phyloP scores from a whole-genome alignment of 192 early-diverging fungal species.

The Geranomyces variabilis region DNA sequence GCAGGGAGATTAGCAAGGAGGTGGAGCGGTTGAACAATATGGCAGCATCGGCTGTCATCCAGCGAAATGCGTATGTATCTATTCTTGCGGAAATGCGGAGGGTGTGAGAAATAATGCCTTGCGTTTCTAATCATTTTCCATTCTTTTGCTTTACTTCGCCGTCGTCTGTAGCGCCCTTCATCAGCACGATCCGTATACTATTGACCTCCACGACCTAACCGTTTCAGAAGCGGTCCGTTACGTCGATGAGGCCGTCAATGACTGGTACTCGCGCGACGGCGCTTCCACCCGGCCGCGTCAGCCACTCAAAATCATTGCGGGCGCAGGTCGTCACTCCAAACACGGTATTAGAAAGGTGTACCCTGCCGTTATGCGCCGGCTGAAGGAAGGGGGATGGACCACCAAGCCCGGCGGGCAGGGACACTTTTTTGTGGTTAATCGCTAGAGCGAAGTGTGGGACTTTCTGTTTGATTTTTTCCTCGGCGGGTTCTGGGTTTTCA shows the following conservation, averaged over 20 bases:
- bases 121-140: slow-evolving; percentile 2
- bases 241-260: slow-evolving; percentile 28
- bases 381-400: slow-evolving; percentile 22
- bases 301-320: slow-evolving; percentile 28
- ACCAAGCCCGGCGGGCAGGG: slow-evolving; percentile 7
- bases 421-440: slow-evolving; percentile 27
- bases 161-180: neutral
- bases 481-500: too few relatives aligned
- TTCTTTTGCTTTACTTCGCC: neutral
- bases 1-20: slow-evolving; percentile 13
- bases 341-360: slow-evolving; percentile 22
- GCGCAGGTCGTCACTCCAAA: slow-evolving; percentile 25
- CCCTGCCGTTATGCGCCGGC: slow-evolving; percentile 14
- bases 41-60: slow-evolving; percentile 18
- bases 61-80: slow-evolving; percentile 28
- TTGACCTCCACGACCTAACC: slow-evolving; percentile 34
- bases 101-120: neutral
- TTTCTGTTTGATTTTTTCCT: too few relatives aligned
- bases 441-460: too few relatives aligned
- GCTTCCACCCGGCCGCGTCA: neutral
- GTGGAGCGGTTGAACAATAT: slow-evolving; percentile 20
- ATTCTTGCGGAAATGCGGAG: neutral
- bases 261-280: slow-evolving; percentile 8
- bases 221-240: slow-evolving; percentile 29
- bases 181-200: slow-evolving; percentile 17